Conservation (phyloP, 306 rosid genomes). For the Notholithocarpus densiflorus region DNA sequence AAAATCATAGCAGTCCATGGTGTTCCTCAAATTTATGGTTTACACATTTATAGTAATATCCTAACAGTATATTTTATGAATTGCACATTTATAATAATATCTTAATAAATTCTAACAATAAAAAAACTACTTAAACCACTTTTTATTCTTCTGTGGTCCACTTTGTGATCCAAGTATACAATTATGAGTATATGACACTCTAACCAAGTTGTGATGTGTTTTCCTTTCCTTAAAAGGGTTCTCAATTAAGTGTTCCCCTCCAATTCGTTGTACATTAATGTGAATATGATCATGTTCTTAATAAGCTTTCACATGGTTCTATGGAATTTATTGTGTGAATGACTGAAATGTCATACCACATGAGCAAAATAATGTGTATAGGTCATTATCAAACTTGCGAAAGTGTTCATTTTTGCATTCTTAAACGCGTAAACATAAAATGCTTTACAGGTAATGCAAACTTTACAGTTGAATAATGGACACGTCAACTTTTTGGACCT, state of each 20-base stretch:
- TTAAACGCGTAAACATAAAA: slow-evolving; percentile 7
- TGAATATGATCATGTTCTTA: slow-evolving; percentile 8
- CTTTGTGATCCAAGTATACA: background rate
- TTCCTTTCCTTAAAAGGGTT: background rate
- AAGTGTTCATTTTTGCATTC: background rate
- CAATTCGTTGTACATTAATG: background rate
- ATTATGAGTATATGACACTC: too few species aligned
- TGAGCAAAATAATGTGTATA: background rate
- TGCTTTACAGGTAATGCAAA: slow-evolving; percentile 30
- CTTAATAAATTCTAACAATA: background rate
- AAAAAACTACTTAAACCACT: slow-evolving; percentile 26
- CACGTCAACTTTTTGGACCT: background rate
- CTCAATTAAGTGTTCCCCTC: too few species aligned
- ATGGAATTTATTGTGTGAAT: background rate
- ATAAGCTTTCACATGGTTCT: slow-evolving; percentile 23
- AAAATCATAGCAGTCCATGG: too few species aligned
- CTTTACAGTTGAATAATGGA: slow-evolving; percentile 4
- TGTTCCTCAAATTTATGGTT: too few species aligned
- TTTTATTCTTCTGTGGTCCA: slow-evolving; percentile 3
- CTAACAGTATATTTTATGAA: too few species aligned
- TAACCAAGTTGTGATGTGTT: background rate
- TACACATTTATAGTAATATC: too few species aligned
- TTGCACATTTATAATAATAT: too few species aligned
- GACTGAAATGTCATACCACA: background rate
- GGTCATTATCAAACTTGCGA: background rate